Evolutionary conservation across 192 early-diverging fungal species (phyloP), one percentile per base, ranked within the genome.

Genomic region (Powellomyces hirtus): DNA sequence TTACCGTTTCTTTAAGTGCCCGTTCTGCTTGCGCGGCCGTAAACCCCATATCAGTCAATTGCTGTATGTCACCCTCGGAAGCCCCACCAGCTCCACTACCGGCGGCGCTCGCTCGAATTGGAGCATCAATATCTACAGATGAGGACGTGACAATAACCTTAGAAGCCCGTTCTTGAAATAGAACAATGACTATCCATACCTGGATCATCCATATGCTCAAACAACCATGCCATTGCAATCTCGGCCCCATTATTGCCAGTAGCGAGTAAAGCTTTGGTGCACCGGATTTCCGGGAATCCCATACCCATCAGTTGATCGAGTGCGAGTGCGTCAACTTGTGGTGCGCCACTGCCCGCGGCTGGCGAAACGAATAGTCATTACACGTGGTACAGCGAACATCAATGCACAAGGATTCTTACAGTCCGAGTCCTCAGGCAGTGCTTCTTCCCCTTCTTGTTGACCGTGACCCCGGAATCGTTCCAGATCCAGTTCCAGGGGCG

Each of bases 121-220:
- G 91, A 20, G 65, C 81, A 76, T 95, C 91, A 64, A 92, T 92
- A 61, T 90, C 90, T 90, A 37, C 4, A 29, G 46, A 60, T 5
- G 46, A 42, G 10, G 18, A 49, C n/a, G 5, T 3, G 46, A 24
- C 26, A 14, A 49, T 18, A 5, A 24, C 46, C n/a, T 36, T 1
- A 26, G 27, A 45, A 22, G n/a, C 22, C n/a, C n/a, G n/a, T 56
- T 1, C 26, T 20, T 2, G 14, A 56, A 14, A 0, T 26, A 1
- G 1, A 26, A 26, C 18, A 14, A 20, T 30, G 26, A 56, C 14
- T 56, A 20, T 26, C 0, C 5, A 27, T 82, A 85, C 91, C 89
- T 33, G 95, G 83, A 79, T 98, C 97, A 29, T 99, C 97, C 91
- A 97, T 95, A 65, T 97, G 94, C 73, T 93, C 92, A 80, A 97